These are phyloP conservation scores for Pythium rhizo-oryzae DNA, from an alignment of 352 stramenopile genomes.

Conservation along the genomic window DNA sequence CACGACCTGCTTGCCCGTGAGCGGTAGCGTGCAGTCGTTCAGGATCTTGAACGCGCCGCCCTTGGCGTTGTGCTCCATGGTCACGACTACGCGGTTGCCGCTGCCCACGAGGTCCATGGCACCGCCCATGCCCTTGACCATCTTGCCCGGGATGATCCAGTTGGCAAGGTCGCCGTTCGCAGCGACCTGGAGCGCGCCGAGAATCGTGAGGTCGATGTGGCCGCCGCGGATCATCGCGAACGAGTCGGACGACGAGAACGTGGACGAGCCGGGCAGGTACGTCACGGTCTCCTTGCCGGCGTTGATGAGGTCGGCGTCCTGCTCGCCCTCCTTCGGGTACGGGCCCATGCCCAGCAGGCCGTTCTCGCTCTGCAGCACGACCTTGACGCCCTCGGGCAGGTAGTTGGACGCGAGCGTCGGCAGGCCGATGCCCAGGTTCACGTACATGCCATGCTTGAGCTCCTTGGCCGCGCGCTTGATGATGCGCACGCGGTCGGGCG, in stretches of 20 bases:
- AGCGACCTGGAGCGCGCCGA: slow-evolving; percentile 94
- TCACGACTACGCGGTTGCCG: slow-evolving; percentile 94
- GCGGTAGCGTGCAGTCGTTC: slow-evolving; percentile 91
- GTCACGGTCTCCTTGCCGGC: slow-evolving; percentile 98
- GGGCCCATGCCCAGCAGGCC: slow-evolving; percentile 95
- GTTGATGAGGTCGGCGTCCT: slow-evolving; percentile 97
- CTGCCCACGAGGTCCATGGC: slow-evolving; percentile 97
- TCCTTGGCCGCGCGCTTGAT: slow-evolving; percentile 92
- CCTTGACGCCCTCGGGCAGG: slow-evolving; percentile 92
- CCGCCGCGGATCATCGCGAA: slow-evolving; percentile 98
- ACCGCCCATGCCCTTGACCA: slow-evolving; percentile 98
- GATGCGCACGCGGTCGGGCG: slow-evolving; percentile 89
- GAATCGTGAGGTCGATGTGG: slow-evolving; percentile 96
- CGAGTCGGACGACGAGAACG: slow-evolving; percentile 94
- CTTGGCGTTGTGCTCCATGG: slow-evolving; percentile 98
- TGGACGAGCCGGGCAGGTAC: slow-evolving; percentile 90
- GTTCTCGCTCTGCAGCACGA: slow-evolving; percentile 97
- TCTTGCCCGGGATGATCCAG: slow-evolving; percentile 96
- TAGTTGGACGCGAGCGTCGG: slow-evolving; percentile 96
- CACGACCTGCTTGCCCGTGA: slow-evolving; percentile 95
- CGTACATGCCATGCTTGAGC: slow-evolving; percentile 95
- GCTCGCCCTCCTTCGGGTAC: slow-evolving; percentile 87
- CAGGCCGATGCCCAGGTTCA: slow-evolving; percentile 97
- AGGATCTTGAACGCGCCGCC: slow-evolving; percentile 95
- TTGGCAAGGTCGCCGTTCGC: slow-evolving; percentile 95